Base-by-base conservation (phyloP, 2,329 filamentous ascomycete genomes). In the Exophiala bonariae region DNA sequence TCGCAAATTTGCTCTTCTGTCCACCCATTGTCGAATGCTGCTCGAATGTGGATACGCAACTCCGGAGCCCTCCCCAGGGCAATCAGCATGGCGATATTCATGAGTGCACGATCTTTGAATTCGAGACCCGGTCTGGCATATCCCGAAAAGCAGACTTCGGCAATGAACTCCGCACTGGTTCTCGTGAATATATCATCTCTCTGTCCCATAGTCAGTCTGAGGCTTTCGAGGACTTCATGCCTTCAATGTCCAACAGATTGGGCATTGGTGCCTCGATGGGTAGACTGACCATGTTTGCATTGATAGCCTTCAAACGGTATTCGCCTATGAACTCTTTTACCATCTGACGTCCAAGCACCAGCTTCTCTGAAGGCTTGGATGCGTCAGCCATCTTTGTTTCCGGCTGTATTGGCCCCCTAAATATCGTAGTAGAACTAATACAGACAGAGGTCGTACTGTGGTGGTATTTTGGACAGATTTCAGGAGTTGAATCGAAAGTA, bases 31-130 rank as follows among this genome's bases (percentile, higher is more conserved):
- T 78, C 82, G 52, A 80, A 65, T 1, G 82, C 82, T 0, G 81
- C 81, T 11, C 79, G 70, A n/a, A 81, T 70, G 59, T 85, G 82
- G 6, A 80, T 73, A 0, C 71, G 81, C 46, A 85, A 66, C 60
- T 85, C 82, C 0, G 77, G 74, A 2, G 67, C 70, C 3, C 79
- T 70, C 56, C 83, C 83, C 50, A 83, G 70, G 2, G 79, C 79
- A 61, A 78, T 79, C 39, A 85, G 68, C 76, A 85, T 83, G 41
- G 76, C 80, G 38, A 85, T 79, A 61, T 84, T 84, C 46, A 85
- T 66, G 41, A 85, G 68, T 41, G 74, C 79, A 35, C 82, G 74
- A 56, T 80, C 76, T 61, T 83, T 81, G 50, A 76, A 73, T 26
- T 78, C 74, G 5, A 85, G 73, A 0, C 81, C 82, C 0, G 80